These are phyloP conservation scores for Spathaspora girioi DNA, from an alignment of 805 yeast species.

Conservation along the genomic window DNA sequence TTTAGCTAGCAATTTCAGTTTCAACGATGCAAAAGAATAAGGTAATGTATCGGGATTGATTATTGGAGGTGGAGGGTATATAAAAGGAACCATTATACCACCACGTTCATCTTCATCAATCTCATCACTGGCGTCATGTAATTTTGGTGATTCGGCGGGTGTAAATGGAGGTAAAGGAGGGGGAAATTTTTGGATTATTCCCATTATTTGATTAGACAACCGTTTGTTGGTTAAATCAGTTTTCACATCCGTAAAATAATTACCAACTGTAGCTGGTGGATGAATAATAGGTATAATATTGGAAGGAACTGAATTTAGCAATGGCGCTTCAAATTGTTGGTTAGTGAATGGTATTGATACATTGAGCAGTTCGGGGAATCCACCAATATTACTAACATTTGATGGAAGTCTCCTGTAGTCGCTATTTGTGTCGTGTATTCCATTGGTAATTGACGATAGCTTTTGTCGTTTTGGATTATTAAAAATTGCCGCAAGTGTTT, in stretches of 20 bases:
- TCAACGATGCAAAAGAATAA: slow-evolving; percentile 16
- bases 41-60: slow-evolving; percentile 18
- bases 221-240: slow-evolving; percentile 11
- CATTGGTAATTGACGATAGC: slow-evolving; percentile 1
- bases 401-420: no score
- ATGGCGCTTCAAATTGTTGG: slow-evolving; percentile 11
- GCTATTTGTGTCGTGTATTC: not conserved
- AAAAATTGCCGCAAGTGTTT: slow-evolving; percentile 12
- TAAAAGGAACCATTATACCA: slow-evolving; percentile 42
- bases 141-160: slow-evolving; percentile 17
- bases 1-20: slow-evolving; percentile 1
- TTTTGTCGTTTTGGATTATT: slow-evolving; percentile 4
- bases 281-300: slow-evolving; percentile 33
- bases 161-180: slow-evolving; percentile 43
- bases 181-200: slow-evolving; percentile 26
- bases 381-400: not conserved
- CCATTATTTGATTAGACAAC: slow-evolving; percentile 16
- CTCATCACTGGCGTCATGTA: not conserved
- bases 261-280: slow-evolving; percentile 23
- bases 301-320: slow-evolving; percentile 34
- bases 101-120: slow-evolving; percentile 6
- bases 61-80: slow-evolving; percentile 41
- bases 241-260: slow-evolving; percentile 34
- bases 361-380: not conserved
- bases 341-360: not conserved